These are phyloP conservation scores for Penicillium nordicum DNA, from an alignment of 2,329 filamentous ascomycete species.

Conservation along the genomic window DNA sequence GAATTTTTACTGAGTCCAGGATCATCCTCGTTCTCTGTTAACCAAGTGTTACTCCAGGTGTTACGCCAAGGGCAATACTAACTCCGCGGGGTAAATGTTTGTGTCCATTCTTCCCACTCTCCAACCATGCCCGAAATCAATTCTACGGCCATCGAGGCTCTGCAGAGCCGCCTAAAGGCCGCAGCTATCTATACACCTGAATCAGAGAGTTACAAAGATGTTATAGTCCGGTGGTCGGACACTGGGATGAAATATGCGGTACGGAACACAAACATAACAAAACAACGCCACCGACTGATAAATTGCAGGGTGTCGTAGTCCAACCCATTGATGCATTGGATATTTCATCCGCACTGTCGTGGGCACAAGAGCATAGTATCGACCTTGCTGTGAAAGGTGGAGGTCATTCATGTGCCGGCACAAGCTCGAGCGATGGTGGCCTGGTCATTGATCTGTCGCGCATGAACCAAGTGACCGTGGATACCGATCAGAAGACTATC, in stretches of 20 bases:
- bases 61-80: neutral
- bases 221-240: constrained; percentile 31
- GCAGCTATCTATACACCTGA: constrained; percentile 20
- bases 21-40: neutral
- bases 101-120: neutral
- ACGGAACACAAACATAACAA: neutral
- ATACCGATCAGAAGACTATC: constrained; percentile 46
- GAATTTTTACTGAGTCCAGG: neutral
- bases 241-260: constrained; percentile 32
- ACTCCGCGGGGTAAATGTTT: neutral
- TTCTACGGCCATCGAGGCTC: constrained; percentile 3
- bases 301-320: constrained; percentile 44
- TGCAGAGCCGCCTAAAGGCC: constrained; percentile 9
- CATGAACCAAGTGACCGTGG: constrained; percentile 52
- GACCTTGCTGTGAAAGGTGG: constrained; percentile 32
- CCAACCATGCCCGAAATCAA: constrained; percentile 7
- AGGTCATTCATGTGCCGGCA: constrained; percentile 52
- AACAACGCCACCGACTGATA: neutral
- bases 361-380: constrained; percentile 38
- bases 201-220: constrained; percentile 23
- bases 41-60: neutral
- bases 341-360: constrained; percentile 44
- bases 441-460: constrained; percentile 56
- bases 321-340: constrained; percentile 43
- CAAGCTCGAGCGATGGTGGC: constrained; percentile 53